Base-by-base conservation (phyloP, 2,329 filamentous ascomycete genomes). In the Cladosporium sp. region DNA sequence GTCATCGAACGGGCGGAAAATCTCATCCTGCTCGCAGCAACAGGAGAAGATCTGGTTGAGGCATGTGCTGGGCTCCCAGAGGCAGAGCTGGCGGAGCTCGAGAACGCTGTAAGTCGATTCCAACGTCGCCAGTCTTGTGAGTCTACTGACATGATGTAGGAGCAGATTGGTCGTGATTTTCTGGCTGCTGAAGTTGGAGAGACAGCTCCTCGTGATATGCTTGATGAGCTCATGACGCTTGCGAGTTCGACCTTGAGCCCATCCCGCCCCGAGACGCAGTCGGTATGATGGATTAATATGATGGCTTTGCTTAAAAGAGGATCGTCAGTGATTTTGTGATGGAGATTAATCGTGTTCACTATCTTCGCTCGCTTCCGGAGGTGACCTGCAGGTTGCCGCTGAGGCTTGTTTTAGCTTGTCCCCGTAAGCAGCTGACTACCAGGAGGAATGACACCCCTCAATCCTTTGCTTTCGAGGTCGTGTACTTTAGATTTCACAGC, bases 1-100 rank as follows among this genome's bases (percentile, higher is more conserved):
- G 86, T 98, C 11, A 85, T 97, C 7, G 80, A 89, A 18, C 86
- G 93, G 64, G 93, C 94, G 0, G 89, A 92, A 68, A 85, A 89
- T 8, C 83, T 99, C 39, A 86, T 90, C 25, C 76, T 86, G 7
- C 80, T 95, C 18, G 82, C 90, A 36, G 86, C 87, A 18, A 86
- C 84, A 59, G 91, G 92, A 7, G 90, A 94, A 73, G 91, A 96
- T 75, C 81, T 98, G 1, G 85, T 89, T 6, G 84, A 87, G 32
- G 86, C 88, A 23, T 97, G 91, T 76, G 86, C 90, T 5, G 84
- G 83, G 53, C 80, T 96, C 68, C 87, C 88, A 0, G 79, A 81
- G 0, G 80, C 81, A 4, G 92, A 97, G 72, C 82, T 83, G 61
- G 76, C 79, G n/a, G 85, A 86, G 43, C 81, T 97, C n/a, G 83